Evolutionary conservation across 2,329 filamentous ascomycete species (phyloP), one percentile per base, ranked within the genome.

Genomic region (Metarhizium humberi): DNA sequence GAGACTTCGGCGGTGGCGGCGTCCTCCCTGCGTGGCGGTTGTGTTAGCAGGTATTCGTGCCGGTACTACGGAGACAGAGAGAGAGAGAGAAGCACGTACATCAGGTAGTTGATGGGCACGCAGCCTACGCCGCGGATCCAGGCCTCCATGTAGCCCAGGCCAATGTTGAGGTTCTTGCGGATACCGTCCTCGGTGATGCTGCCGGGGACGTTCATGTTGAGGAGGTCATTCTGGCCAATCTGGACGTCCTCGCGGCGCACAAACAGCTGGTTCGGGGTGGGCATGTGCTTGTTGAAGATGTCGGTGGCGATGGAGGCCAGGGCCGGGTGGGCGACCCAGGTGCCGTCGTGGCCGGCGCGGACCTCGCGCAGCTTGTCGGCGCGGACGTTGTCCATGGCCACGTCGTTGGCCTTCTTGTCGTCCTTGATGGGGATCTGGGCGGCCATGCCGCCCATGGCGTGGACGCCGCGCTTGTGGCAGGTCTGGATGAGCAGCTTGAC

Each of bases 381-480:
- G 59, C 90, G 87, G 48, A 99, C 91, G 58, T 84, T 87, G 61
- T 90, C 90, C 92, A 97, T 96, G 62, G 92, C 92, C 70, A 85
- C 86, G 66, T 96, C 91, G 74, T 97, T 96, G 69, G 92, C 92
- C 50, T 81, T 84, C 63, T 86, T 83, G 74, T 97, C 88, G 70
- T 94, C 88, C 80, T 97, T 97, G 79, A 97, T 96, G 59, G 94
- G 94, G 67, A 99, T 99, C 75, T 97, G 94, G 43, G 94, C 94
- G 3, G 92, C 92, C 94, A 99, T 97, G 62, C 94, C 94, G 63
- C 94, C 86, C 94, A 97, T 97, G 61, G 94, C 94, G 73, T 97
- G 94, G n/a, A 97, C 94, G 55, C 92, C 91, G 64, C 94, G 87
- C 70, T 86, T 87, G 74, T 99, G 94, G 79, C 94, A 99, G 56